A percentile compares a stretch with the other conserved stretches of the same genome.
Conservation (phyloP, 805 yeast genomes). For the Candida alai region DNA sequence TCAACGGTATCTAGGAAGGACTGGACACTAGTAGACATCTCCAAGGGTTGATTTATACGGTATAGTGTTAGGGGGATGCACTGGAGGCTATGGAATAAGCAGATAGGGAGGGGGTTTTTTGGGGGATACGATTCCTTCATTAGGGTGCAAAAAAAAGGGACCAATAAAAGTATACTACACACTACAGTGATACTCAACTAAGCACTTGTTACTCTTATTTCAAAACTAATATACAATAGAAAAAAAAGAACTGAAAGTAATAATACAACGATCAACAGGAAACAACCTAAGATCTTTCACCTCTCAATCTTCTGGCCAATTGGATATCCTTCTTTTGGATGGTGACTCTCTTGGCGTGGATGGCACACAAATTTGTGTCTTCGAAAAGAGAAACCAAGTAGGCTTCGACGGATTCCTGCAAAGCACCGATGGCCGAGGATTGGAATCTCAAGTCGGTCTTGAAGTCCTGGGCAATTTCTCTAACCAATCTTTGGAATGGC, state of each 20-base stretch:
- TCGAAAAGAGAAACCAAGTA: conserved; percentile 46
- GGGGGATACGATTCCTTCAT: too few species aligned
- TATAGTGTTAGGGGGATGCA: too few species aligned
- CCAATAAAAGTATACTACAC: not conserved
- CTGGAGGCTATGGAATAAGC: not conserved
- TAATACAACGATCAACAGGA: not conserved
- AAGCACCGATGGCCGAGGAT: conserved; percentile 48
- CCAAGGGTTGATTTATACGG: not conserved
- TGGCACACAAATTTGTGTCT: conserved; percentile 50
- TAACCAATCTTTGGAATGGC: conserved; percentile 48
- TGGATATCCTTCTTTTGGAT: conserved; percentile 50
- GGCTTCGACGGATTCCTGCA: conserved; percentile 49
- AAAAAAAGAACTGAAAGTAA: too few species aligned
- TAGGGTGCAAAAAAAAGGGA: conserved; percentile 3
- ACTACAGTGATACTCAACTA: not conserved
- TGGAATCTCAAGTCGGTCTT: conserved; percentile 48
- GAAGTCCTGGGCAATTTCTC: conserved; percentile 49
- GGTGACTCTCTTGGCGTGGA: conserved; percentile 50
- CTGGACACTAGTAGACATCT: not conserved
- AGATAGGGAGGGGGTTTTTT: not conserved
- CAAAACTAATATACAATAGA: conserved; percentile 4
- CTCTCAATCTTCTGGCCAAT: conserved; percentile 50
- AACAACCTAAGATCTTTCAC: conserved; percentile 39
- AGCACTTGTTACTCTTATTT: conserved; percentile 1
- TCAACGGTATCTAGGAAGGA: conserved; percentile 3